These are phyloP conservation scores for Abrus precatorius DNA, from an alignment of 306 rosid genomes.

Conservation along the genomic window DNA sequence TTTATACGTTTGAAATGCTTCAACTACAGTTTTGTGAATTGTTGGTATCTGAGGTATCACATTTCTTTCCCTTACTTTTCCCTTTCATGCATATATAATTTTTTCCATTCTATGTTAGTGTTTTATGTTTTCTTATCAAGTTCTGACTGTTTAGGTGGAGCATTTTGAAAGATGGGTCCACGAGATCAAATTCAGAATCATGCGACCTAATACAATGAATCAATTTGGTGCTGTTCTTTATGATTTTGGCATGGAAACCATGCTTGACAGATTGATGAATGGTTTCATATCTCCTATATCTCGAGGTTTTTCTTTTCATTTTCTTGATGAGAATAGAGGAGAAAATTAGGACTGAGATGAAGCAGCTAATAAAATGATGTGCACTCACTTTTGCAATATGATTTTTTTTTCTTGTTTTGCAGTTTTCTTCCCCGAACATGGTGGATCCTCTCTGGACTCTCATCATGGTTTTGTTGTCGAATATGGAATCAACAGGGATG, in stretches of 20 bases:
- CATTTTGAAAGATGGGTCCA: constrained; percentile 92
- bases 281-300: constrained; percentile 81
- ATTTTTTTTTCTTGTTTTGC: constrained; percentile 35
- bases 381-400: constrained; percentile 49
- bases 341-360: constrained; percentile 25
- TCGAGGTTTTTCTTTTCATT: constrained; percentile 57
- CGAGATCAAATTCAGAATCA: constrained; percentile 76
- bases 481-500: constrained; percentile 87
- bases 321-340: constrained; percentile 30
- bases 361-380: constrained; percentile 28
- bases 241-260: constrained; percentile 87
- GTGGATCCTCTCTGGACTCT: constrained; percentile 92
- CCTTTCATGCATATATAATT: constrained; percentile 36
- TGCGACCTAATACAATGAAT: constrained; percentile 97
- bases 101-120: constrained; percentile 43
- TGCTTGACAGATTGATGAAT: constrained; percentile 85
- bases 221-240: constrained; percentile 93
- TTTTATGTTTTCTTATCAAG: constrained; percentile 64
- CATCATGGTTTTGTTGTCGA: constrained; percentile 99
- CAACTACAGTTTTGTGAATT: constrained; percentile 82
- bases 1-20: constrained; percentile 88
- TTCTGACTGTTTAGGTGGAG: constrained; percentile 85
- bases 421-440: constrained; percentile 89
- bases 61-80: constrained; percentile 51
- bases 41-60: constrained; percentile 86